Base-by-base conservation (phyloP, 495 filamentous ascomycete species). In the Aspergillus campestris region DNA sequence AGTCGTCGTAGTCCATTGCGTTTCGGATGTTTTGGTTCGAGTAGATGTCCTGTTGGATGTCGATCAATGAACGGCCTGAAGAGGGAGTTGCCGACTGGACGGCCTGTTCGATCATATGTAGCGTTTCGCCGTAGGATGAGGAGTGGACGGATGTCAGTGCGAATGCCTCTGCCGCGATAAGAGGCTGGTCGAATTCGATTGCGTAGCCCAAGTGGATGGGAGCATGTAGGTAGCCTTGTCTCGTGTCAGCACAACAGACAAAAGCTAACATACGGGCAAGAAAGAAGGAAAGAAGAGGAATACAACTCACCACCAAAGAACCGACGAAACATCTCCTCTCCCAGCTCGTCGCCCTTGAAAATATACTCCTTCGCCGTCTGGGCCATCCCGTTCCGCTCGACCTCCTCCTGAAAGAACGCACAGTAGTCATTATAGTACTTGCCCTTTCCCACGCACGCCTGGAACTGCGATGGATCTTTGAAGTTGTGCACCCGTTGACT, bases 201-300 rank as follows among this genome's bases (percentile, higher is more conserved):
- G 58, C 67, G 34, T 65, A 58, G 30, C 58, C 64, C 2, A 71
- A 39, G 42, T 69, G 67, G 44, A 71, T 71, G 34, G 67, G 42
- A 3, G 67, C 60, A 48, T 69, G 67, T 28, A 56, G 53, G 3
- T 56, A 44, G 3, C 62, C 66, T 50, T 38, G 12, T 4, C 18
- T 24, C 18, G 18, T 24, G 18, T 24, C 18, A 24, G 18, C 18
- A 24, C 18, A 24, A 24, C 18, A 4, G 18, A 24, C 18, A 24
- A 24, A 24, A 24, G 4, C 18, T 4, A 4, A 24, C 18, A 24
- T 24, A 24, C 13, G 7, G 36, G 6, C 14, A 11, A 52, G 36
- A 1, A 11, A 28, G 13, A 11, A 28, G 13, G 3, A 11, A 18
- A 8, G 30, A 9, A 31, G 1, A 13, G 33, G n/a, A 31, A 6